Percentiles rank a stretch among this genome's conserved stretches.
Conservation (phyloP, 768 basidiomycete genomes). For the Suillus americanus region DNA sequence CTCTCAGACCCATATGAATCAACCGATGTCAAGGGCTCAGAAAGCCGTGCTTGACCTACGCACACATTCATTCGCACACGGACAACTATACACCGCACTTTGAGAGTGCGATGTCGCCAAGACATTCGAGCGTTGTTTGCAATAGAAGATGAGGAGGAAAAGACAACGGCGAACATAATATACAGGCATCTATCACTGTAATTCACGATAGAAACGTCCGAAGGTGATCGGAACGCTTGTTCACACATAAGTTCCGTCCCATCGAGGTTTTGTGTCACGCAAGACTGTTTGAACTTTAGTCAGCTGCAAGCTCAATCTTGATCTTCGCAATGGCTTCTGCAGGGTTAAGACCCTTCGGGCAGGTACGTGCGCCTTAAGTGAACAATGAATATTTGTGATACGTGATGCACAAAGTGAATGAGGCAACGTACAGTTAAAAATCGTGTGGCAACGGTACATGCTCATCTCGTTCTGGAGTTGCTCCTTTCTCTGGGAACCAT, state of each 20-base stretch:
- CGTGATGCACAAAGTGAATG: not conserved
- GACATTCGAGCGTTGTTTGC: too few relatives aligned
- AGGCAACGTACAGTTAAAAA: slow-evolving; percentile 83
- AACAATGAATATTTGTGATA: not conserved
- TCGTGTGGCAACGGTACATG: slow-evolving; percentile 97
- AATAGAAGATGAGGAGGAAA: too few relatives aligned
- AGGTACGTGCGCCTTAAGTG: slow-evolving; percentile 78
- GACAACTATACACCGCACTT: too few relatives aligned
- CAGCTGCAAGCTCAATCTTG: slow-evolving; percentile 73
- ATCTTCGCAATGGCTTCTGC: slow-evolving; percentile 91
- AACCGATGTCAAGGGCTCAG: too few relatives aligned
- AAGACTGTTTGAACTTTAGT: not conserved
- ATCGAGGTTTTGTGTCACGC: not conserved
- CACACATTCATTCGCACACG: too few relatives aligned
- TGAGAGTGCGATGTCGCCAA: too few relatives aligned
- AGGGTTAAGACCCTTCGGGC: slow-evolving; percentile 95
- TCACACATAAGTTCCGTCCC: not conserved
- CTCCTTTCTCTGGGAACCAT: slow-evolving; percentile 81
- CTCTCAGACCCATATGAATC: too few relatives aligned
- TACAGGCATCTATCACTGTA: too few relatives aligned
- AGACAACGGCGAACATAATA: too few relatives aligned
- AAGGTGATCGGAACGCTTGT: too few relatives aligned
- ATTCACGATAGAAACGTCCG: too few relatives aligned
- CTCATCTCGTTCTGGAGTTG: slow-evolving; percentile 94
- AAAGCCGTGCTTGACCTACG: too few relatives aligned